Conservation (phyloP, 2,329 filamentous ascomycete species). For the Ophidiomyces ophidiicola region DNA sequence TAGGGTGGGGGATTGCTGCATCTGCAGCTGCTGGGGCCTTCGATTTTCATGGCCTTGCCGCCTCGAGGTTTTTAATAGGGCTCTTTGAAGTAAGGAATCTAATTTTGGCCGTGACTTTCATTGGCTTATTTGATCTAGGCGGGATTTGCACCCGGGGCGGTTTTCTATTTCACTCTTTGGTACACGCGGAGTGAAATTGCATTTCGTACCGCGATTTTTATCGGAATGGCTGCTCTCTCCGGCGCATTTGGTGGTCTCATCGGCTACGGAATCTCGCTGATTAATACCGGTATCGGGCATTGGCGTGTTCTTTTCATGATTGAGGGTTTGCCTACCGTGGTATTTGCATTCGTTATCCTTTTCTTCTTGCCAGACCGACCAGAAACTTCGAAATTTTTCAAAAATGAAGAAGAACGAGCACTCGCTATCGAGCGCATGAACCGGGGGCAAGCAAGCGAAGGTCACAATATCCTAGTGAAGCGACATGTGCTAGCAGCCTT, state of each 20-base stretch:
- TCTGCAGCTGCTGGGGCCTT: conserved; percentile 41
- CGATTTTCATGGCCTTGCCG: conserved; percentile 43
- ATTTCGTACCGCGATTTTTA: conserved; percentile 42
- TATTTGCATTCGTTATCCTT: conserved; percentile 33
- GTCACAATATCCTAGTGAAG: conserved; percentile 12
- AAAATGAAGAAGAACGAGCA: conserved; percentile 13
- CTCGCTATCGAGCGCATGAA: conserved; percentile 14
- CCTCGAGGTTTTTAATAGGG: conserved; percentile 47
- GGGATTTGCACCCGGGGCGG: conserved; percentile 47
- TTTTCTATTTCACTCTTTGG: conserved; percentile 50
- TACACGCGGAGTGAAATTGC: conserved; percentile 45
- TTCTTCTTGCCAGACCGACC: conserved; percentile 37
- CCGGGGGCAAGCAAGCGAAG: conserved; percentile 14
- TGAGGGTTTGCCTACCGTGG: conserved; percentile 37
- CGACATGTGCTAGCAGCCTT: conserved; percentile 14
- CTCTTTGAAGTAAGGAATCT: conserved; percentile 38
- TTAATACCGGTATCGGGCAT: conserved; percentile 26
- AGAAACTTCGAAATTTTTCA: conserved; percentile 14
- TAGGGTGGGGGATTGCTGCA: conserved; percentile 45
- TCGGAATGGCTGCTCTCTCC: conserved; percentile 42
- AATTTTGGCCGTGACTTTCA: neutral
- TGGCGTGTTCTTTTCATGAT: conserved; percentile 43
- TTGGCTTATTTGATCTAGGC: conserved; percentile 32
- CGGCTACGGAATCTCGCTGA: conserved; percentile 20
- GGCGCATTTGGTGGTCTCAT: conserved; percentile 45